phyloP scores from a whole-genome alignment of 192 early-diverging fungal genomes.

The Lobosporangium transversale region DNA sequence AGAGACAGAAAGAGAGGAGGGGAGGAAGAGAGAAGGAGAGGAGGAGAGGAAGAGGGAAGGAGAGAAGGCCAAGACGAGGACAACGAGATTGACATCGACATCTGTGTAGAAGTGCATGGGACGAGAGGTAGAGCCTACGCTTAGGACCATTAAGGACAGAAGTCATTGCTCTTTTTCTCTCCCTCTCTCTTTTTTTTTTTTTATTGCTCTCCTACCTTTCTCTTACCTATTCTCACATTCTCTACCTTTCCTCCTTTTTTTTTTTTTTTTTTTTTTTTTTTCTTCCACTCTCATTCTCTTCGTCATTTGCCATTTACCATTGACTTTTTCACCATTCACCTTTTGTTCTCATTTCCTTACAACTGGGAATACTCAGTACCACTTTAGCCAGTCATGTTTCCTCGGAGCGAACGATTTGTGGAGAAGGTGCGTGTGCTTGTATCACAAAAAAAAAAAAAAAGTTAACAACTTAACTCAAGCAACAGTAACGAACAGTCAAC shows the following conservation, averaged over 20 bases:
- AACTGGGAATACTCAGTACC: too few species aligned
- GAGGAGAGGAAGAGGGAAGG: neutral
- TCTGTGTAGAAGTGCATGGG: conserved; percentile 1
- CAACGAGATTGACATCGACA: neutral
- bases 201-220: neutral
- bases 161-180: neutral
- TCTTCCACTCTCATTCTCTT: neutral
- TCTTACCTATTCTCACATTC: neutral
- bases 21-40: neutral
- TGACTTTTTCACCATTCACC: too few species aligned
- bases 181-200: neutral
- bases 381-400: conserved; percentile 29
- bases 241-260: neutral
- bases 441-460: neutral
- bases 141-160: neutral
- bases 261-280: conserved; percentile 2
- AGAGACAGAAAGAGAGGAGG: neutral
- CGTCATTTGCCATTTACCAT: neutral
- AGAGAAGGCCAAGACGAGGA: neutral
- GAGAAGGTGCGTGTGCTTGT: conserved; percentile 30
- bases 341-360: too few species aligned
- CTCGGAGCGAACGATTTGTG: conserved; percentile 50
- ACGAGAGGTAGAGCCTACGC: too few species aligned
- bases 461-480: too few species aligned
- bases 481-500: too few species aligned